Percentiles rank a stretch among this genome's conserved stretches.
These are phyloP conservation scores for Tulasnella sp. DNA, from an alignment of 768 basidiomycete species.

Conservation along the genomic window DNA sequence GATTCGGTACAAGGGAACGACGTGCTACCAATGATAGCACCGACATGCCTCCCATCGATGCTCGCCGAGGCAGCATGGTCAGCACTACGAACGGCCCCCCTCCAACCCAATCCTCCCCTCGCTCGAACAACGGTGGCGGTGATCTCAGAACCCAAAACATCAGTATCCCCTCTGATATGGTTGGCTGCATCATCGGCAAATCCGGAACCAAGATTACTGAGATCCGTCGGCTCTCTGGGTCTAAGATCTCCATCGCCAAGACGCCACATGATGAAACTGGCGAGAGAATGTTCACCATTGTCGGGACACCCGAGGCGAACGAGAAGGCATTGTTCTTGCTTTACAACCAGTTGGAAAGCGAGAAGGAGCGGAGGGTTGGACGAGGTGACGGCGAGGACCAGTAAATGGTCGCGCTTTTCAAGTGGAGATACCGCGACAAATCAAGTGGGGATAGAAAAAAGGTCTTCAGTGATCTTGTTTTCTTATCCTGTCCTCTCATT, in stretches of 20 bases:
- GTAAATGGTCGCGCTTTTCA: background rate
- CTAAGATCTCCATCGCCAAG: conserved; percentile 97
- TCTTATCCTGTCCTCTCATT: too few species aligned
- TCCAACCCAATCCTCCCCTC: conserved; percentile 3
- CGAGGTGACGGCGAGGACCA: conserved; percentile 38
- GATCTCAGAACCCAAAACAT: conserved; percentile 98
- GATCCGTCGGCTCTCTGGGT: conserved; percentile 94
- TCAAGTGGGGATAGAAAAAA: background rate
- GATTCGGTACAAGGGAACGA: background rate
- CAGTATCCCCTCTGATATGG: conserved; percentile 99
- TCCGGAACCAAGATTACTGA: conserved; percentile 98
- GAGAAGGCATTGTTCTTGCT: conserved; percentile 96
- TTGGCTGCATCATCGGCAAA: conserved; percentile 89
- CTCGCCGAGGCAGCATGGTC: conserved; percentile 9
- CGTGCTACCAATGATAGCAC: conserved; percentile 8
- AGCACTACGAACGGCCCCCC: conserved; percentile 26
- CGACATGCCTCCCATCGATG: background rate
- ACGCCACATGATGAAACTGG: conserved; percentile 98
- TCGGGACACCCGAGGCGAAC: conserved; percentile 91
- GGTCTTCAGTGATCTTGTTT: conserved; percentile 14
- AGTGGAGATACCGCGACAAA: background rate
- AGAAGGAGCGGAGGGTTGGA: conserved; percentile 88
- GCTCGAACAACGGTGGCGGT: conserved; percentile 29
- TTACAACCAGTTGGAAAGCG: conserved; percentile 87
- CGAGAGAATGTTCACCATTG: conserved; percentile 98